phyloP scores from a whole-genome alignment of 2,329 filamentous ascomycete genomes.

The Aspergillus arachidicola region DNA sequence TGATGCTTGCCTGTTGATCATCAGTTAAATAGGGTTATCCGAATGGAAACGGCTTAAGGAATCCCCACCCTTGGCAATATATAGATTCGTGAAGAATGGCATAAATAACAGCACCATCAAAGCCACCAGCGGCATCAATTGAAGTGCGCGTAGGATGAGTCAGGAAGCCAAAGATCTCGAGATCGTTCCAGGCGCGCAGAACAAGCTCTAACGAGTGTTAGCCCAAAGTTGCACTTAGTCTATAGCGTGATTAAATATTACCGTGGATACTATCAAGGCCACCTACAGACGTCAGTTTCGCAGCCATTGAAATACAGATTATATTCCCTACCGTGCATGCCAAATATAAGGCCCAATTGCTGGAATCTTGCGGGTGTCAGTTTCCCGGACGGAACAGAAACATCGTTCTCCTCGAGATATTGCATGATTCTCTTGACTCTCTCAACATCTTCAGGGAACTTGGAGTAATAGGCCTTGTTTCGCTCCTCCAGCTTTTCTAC shows the following conservation, averaged over 20 bases:
- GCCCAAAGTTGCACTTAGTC: not conserved
- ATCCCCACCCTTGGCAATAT: constrained; percentile 69
- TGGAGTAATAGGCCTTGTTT: constrained; percentile 78
- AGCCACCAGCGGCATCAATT: constrained; percentile 68
- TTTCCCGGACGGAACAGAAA: constrained; percentile 69
- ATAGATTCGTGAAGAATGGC: constrained; percentile 84
- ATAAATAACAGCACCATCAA: constrained; percentile 80
- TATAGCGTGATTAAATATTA: constrained; percentile 28
- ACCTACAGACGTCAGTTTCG: constrained; percentile 41
- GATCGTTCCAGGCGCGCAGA: constrained; percentile 69
- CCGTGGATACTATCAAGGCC: constrained; percentile 74
- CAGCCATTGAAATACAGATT: not conserved
- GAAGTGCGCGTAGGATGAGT: constrained; percentile 69
- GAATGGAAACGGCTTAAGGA: not conserved
- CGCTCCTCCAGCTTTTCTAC: constrained; percentile 66
- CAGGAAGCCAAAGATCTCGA: constrained; percentile 75
- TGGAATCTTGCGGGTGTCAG: constrained; percentile 76
- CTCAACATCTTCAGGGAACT: constrained; percentile 79
- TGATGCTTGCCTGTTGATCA: constrained; percentile 55
- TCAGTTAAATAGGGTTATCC: constrained; percentile 4
- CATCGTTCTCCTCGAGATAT: constrained; percentile 64
- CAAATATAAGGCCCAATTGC: constrained; percentile 76
- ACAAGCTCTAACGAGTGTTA: constrained; percentile 57
- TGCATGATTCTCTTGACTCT: constrained; percentile 67
- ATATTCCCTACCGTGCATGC: constrained; percentile 62